phyloP scores from a whole-genome alignment of 2,329 filamentous ascomycete species.

The Davidsoniella neocaledoniae region DNA sequence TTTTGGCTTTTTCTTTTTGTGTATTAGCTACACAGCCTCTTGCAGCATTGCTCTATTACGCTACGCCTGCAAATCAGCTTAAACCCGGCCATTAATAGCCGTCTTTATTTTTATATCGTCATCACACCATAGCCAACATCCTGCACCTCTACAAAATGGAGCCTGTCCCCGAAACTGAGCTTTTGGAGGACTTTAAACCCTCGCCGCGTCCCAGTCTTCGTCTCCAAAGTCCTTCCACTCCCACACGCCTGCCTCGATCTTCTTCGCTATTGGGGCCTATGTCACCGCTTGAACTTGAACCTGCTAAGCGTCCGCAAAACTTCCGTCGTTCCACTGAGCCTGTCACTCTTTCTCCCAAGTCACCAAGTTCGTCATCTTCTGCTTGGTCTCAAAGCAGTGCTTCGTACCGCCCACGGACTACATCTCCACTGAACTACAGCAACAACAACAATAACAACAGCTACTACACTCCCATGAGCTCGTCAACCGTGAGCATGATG shows the following conservation, averaged over 20 bases:
- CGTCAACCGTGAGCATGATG: too few relatives aligned
- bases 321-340: constrained; percentile 44
- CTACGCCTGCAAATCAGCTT: too few relatives aligned
- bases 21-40: too few relatives aligned
- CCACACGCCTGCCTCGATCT: constrained; percentile 15
- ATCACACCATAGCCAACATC: not conserved
- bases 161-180: constrained; percentile 50
- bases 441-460: not conserved
- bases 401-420: constrained; percentile 43
- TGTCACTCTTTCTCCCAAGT: constrained; percentile 33
- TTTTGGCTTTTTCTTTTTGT: not conserved
- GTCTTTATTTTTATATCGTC: not conserved
- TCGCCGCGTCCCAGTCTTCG: constrained; percentile 39
- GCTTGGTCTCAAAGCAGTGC: not conserved
- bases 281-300: constrained; percentile 25
- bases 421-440: constrained; percentile 36
- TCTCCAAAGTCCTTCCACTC: constrained; percentile 23
- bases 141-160: constrained; percentile 32
- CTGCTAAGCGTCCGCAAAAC: constrained; percentile 32
- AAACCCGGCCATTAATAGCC: too few relatives aligned
- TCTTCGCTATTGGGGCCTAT: constrained; percentile 1
- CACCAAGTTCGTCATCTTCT: constrained; percentile 23
- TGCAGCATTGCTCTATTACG: too few relatives aligned
- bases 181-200: constrained; percentile 48
- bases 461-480: too few relatives aligned